Conservation (phyloP, 1,284 basidiomycete genomes). For the Marasmius sp. region DNA sequence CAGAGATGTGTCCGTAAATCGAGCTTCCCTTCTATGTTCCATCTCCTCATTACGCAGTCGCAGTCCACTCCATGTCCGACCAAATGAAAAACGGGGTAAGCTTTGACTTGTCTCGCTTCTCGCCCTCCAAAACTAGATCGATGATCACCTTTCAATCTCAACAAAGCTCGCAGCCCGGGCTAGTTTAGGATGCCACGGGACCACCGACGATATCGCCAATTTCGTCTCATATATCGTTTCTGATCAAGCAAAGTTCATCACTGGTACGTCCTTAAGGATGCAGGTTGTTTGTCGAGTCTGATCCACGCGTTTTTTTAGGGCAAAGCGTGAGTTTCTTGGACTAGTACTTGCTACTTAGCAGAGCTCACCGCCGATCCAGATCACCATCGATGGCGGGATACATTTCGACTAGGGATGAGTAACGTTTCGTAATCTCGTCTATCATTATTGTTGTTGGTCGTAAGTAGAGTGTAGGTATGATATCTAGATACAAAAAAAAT, state of each 20-base stretch:
- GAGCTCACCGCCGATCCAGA: not conserved
- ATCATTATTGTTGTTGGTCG: too few relatives aligned
- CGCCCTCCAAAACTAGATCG: too few relatives aligned
- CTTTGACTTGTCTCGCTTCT: not conserved
- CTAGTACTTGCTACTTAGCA: not conserved
- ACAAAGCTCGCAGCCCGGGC: not conserved
- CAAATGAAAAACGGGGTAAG: not conserved
- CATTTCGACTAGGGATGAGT: not conserved
- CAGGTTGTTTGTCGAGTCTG: not conserved
- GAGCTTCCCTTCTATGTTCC: too few relatives aligned
- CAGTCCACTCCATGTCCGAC: not conserved
- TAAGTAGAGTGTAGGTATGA: too few relatives aligned
- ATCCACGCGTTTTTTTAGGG: not conserved
- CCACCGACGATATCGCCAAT: not conserved
- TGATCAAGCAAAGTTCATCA: constrained; percentile 5
- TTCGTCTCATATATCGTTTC: constrained; percentile 7
- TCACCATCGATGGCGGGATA: not conserved
- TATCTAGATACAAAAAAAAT: too few relatives aligned
- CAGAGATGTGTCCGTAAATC: not conserved
- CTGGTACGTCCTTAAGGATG: constrained; percentile 1
- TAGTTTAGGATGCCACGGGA: not conserved
- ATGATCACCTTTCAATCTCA: not conserved
- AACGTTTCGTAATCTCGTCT: not conserved
- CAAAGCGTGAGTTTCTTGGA: not conserved
- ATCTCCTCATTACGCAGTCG: not conserved